phyloP scores from a whole-genome alignment of 2,329 filamentous ascomycete genomes.

The Diaporthe citrichinensis region DNA sequence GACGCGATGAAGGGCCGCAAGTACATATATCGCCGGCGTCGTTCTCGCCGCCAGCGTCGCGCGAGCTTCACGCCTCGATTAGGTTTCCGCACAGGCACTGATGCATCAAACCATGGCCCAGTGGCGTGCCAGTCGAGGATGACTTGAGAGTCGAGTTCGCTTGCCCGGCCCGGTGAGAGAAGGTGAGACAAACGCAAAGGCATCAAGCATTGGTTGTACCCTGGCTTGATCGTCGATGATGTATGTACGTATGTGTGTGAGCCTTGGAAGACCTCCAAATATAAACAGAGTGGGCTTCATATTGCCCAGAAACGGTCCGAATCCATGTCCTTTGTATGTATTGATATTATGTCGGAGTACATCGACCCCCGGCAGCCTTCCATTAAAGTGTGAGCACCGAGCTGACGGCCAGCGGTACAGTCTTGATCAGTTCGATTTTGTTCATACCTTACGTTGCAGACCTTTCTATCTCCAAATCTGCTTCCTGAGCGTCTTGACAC shows the following conservation, averaged over 20 bases:
- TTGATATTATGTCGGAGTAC: neutral
- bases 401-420: neutral
- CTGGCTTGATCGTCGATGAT: neutral
- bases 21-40: neutral
- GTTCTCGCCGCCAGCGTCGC: neutral
- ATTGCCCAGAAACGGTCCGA: neutral
- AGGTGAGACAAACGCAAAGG: neutral
- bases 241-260: neutral
- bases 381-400: neutral
- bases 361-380: neutral
- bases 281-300: neutral
- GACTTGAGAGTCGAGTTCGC: neutral
- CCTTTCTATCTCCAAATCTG: neutral
- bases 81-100: neutral
- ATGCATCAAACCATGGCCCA: neutral
- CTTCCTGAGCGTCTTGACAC: no score
- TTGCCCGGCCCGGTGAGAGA: neutral
- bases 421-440: neutral
- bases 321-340: neutral
- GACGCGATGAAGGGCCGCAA: neutral
- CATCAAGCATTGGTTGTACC: neutral
- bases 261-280: neutral
- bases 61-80: neutral
- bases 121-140: neutral
- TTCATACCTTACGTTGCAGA: neutral